These are phyloP conservation scores for Trichosporon sp. DNA, from an alignment of 1,284 basidiomycete genomes.

Conservation along the genomic window DNA sequence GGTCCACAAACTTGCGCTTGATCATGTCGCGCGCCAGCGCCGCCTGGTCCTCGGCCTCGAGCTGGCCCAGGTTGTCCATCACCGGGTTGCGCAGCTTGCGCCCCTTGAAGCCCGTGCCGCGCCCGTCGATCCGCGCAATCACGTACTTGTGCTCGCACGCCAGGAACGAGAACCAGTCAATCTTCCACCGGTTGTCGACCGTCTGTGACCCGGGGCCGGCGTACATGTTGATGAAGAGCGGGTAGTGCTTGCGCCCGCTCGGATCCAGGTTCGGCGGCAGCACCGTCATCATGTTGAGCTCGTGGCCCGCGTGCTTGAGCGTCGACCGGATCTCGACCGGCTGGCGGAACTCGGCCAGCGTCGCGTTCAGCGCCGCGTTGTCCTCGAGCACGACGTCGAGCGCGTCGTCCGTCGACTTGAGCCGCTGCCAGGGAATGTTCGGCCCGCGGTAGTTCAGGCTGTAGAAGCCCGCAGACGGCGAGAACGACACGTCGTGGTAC, in stretches of 20 bases:
- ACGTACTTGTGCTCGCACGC: constrained; percentile 78
- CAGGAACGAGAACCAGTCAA: constrained; percentile 84
- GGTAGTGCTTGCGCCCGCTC: constrained; percentile 85
- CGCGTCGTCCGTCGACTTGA: constrained; percentile 61
- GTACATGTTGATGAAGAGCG: constrained; percentile 86
- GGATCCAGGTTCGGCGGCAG: constrained; percentile 88
- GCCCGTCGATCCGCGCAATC: constrained; percentile 79
- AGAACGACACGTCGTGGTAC: constrained; percentile 68
- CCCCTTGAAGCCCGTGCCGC: constrained; percentile 91
- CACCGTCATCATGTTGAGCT: constrained; percentile 82
- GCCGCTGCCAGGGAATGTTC: constrained; percentile 76
- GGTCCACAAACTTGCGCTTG: constrained; percentile 50
- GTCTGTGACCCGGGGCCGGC: constrained; percentile 83
- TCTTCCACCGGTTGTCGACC: constrained; percentile 62
- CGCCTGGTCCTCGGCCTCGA: constrained; percentile 82
- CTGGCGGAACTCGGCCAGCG: constrained; percentile 64
- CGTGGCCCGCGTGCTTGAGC: constrained; percentile 72
- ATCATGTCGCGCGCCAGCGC: constrained; percentile 61
- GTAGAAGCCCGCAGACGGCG: constrained; percentile 78
- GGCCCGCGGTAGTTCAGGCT: constrained; percentile 76
- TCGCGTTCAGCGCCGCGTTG: constrained; percentile 68
- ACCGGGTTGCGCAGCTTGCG: constrained; percentile 75
- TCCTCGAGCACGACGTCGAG: constrained; percentile 57
- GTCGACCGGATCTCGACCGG: constrained; percentile 67
- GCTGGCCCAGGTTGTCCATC: constrained; percentile 75